phyloP scores from a whole-genome alignment of 2,329 filamentous ascomycete species.

The Neocatenulostroma microsporum region DNA sequence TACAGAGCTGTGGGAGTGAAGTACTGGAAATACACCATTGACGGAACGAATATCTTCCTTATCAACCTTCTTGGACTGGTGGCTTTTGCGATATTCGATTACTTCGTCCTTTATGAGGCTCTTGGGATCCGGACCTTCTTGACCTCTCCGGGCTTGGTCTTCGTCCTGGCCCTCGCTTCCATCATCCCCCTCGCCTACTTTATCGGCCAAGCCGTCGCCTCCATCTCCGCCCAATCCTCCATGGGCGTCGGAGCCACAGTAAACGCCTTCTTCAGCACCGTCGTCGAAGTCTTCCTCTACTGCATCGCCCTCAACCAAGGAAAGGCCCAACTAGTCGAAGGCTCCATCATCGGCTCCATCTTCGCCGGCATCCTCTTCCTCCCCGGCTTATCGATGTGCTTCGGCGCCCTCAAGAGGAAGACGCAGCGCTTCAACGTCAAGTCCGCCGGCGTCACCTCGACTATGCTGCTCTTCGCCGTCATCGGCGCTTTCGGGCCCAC shows the following conservation, averaged over 20 bases:
- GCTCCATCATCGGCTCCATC: conserved; percentile 94
- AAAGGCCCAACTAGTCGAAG: conserved; percentile 87
- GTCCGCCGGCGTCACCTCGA: conserved; percentile 92
- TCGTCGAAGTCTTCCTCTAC: conserved; percentile 97
- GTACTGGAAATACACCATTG: conserved; percentile 99
- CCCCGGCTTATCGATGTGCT: conserved; percentile 96
- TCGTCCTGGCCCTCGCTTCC: conserved; percentile 73
- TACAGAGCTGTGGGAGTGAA: conserved; percentile 89
- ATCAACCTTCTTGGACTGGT: conserved; percentile 95
- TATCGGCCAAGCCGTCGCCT: conserved; percentile 95
- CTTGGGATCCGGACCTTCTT: conserved; percentile 64
- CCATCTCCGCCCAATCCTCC: conserved; percentile 95
- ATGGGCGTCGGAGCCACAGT: conserved; percentile 97
- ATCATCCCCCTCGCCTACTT: conserved; percentile 98
- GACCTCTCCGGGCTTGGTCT: conserved; percentile 79
- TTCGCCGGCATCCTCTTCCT: conserved; percentile 94
- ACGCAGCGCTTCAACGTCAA: conserved; percentile 97
- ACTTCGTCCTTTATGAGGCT: conserved; percentile 63
- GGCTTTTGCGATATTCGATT: conserved; percentile 91
- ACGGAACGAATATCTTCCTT: conserved; percentile 97
- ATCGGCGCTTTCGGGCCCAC: conserved; percentile 94
- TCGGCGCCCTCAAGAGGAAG: conserved; percentile 94
- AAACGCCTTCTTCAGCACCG: conserved; percentile 95
- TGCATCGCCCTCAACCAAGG: conserved; percentile 88
- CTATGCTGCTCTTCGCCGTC: conserved; percentile 93